phyloP scores from a whole-genome alignment of 2,329 filamentous ascomycete genomes.

The Pseudonectria buxi region DNA sequence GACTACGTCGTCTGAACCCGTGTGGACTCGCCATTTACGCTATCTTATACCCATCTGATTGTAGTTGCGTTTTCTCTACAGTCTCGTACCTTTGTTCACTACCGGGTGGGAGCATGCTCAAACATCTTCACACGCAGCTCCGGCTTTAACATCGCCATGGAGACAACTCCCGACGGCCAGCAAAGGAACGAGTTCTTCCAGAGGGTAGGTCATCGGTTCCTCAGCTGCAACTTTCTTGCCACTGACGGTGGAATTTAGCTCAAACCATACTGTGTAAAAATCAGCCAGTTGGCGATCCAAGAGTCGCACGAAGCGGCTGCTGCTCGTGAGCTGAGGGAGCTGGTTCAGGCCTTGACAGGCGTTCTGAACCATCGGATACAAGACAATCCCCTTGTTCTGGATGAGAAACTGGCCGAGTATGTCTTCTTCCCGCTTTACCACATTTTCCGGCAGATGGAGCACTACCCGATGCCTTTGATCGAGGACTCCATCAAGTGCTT shows the following conservation, averaged over 20 bases:
- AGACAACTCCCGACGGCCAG: conserved; percentile 15
- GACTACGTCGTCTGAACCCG: too few species aligned
- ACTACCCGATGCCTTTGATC: conserved; percentile 62
- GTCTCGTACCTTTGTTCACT: too few species aligned
- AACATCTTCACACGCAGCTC: conserved; percentile 12
- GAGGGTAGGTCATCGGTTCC: conserved; percentile 12
- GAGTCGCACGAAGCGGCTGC: conserved; percentile 35
- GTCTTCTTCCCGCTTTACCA: conserved; percentile 89
- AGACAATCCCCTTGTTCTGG: conserved; percentile 47
- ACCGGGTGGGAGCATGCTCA: conserved; percentile 11
- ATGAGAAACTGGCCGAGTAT: conserved; percentile 85
- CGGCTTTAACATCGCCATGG: conserved; percentile 19
- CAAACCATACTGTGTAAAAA: conserved; percentile 54
- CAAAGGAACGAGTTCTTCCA: conserved; percentile 27
- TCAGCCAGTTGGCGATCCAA: conserved; percentile 51
- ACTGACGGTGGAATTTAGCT: conserved; percentile 36
- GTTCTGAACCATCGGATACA: conserved; percentile 40
- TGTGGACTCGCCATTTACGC: too few species aligned
- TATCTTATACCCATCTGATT: too few species aligned
- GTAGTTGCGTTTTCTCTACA: too few species aligned
- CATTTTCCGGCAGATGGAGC: conserved; percentile 69
- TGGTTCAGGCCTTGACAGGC: conserved; percentile 38
- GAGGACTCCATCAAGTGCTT: conserved; percentile 75
- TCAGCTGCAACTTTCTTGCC: background rate
- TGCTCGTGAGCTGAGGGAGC: conserved; percentile 38